phyloP scores from a whole-genome alignment of 1,284 basidiomycete genomes.

The Baeospora myosura region DNA sequence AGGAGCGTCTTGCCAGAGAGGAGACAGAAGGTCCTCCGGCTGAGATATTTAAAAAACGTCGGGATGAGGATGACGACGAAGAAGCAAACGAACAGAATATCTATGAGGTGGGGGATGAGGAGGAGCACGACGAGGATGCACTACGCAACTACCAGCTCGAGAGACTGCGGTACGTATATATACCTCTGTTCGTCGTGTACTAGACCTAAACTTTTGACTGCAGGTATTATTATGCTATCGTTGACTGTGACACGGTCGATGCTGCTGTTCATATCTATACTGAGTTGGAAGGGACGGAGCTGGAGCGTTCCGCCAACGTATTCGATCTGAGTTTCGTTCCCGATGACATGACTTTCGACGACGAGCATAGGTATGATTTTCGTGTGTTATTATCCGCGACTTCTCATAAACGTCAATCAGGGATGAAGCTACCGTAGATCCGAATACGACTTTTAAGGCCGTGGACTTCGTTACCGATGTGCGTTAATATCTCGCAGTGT shows the following conservation, averaged over 20 bases:
- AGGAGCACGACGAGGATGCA: conserved; percentile 83
- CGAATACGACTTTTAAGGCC: conserved; percentile 59
- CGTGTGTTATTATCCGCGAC: neutral
- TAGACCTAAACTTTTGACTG: neutral
- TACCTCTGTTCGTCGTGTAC: neutral
- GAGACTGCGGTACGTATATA: conserved; percentile 66
- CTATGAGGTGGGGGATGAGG: conserved; percentile 60
- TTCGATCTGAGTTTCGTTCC: conserved; percentile 94
- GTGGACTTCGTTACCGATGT: conserved; percentile 94
- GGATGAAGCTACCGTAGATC: conserved; percentile 74
- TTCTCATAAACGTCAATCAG: conserved; percentile 30
- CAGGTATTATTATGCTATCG: conserved; percentile 95
- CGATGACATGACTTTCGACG: conserved; percentile 86
- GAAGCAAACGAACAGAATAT: conserved; percentile 62
- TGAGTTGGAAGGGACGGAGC: conserved; percentile 91
- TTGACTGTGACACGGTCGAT: conserved; percentile 78
- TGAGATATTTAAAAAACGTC: conserved; percentile 68
- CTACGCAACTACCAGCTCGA: conserved; percentile 92
- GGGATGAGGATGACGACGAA: conserved; percentile 39
- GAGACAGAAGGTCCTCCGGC: conserved; percentile 86
- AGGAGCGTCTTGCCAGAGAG: conserved; percentile 80
- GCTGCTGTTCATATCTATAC: conserved; percentile 78
- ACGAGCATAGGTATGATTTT: conserved; percentile 57
- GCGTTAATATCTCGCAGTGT: conserved; percentile 21
- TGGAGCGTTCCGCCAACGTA: conserved; percentile 95